phyloP scores from a whole-genome alignment of 2,329 filamentous ascomycete genomes.

The Fusarium pseudonygamai region DNA sequence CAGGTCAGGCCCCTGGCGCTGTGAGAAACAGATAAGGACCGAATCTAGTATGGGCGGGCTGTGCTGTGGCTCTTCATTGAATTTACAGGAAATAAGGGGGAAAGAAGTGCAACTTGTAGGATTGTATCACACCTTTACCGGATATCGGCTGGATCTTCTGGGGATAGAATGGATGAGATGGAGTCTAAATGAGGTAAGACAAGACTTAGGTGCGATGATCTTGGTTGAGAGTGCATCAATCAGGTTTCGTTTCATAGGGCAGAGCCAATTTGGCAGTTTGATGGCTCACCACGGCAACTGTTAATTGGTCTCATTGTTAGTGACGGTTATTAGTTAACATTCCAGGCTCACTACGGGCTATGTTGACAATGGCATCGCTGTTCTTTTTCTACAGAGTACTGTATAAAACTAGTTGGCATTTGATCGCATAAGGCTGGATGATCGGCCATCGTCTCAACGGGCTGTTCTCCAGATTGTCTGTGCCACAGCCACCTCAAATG shows the following conservation, averaged over 20 bases:
- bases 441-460: conserved; percentile 2
- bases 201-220: conserved; percentile 34
- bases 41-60: conserved; percentile 11
- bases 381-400: neutral
- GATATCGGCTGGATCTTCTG: conserved; percentile 24
- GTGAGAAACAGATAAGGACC: conserved; percentile 18
- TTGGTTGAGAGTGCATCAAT: conserved; percentile 21
- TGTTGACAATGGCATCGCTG: neutral
- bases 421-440: conserved; percentile 20
- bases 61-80: neutral
- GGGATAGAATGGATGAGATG: conserved; percentile 9
- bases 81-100: neutral
- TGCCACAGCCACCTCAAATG: neutral
- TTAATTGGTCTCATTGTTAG: neutral
- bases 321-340: neutral
- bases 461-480: conserved; percentile 2
- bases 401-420: neutral
- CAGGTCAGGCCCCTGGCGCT: neutral
- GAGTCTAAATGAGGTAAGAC: conserved; percentile 37
- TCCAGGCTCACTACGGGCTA: neutral
- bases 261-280: conserved; percentile 18
- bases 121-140: conserved; percentile 26
- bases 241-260: conserved; percentile 26
- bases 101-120: conserved; percentile 1
- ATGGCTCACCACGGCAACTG: conserved; percentile 7